Evolutionary conservation across 1,284 basidiomycete genomes (phyloP).

Genomic region (Fereydounia khargensis): DNA sequence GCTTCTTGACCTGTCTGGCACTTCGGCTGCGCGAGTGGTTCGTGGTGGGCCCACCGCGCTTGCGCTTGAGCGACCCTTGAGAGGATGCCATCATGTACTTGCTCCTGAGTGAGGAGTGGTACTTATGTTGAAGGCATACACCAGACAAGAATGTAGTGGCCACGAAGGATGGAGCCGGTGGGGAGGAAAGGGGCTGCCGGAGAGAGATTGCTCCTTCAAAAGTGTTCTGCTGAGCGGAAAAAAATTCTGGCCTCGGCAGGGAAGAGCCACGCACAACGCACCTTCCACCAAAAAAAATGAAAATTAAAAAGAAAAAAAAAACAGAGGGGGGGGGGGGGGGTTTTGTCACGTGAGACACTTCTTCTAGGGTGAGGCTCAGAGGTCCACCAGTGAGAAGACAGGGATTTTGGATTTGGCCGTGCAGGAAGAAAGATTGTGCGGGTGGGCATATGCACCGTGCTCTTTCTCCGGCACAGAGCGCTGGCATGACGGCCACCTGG

Average conservation of each 20-base stretch:
- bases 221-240: neutral
- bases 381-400: too few relatives aligned
- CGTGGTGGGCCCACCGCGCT: constrained; percentile 16
- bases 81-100: constrained; percentile 10
- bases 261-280: too few relatives aligned
- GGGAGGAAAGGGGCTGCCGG: neutral
- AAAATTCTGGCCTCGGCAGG: constrained; percentile 1
- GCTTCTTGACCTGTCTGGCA: constrained; percentile 43
- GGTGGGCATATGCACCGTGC: too few relatives aligned
- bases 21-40: constrained; percentile 34
- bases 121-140: neutral
- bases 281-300: constrained; percentile 2
- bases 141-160: constrained; percentile 2
- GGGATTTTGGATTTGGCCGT: too few relatives aligned
- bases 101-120: neutral
- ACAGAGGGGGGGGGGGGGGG: too few relatives aligned
- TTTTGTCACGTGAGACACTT: too few relatives aligned
- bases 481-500: too few relatives aligned
- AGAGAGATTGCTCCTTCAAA: neutral
- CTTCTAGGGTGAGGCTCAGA: too few relatives aligned
- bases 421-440: too few relatives aligned
- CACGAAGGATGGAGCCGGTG: neutral
- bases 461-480: too few relatives aligned
- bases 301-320: too few relatives aligned
- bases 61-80: constrained; percentile 24